Base-by-base conservation (phyloP, 768 basidiomycete species). In the Tephrocybe sp. region DNA sequence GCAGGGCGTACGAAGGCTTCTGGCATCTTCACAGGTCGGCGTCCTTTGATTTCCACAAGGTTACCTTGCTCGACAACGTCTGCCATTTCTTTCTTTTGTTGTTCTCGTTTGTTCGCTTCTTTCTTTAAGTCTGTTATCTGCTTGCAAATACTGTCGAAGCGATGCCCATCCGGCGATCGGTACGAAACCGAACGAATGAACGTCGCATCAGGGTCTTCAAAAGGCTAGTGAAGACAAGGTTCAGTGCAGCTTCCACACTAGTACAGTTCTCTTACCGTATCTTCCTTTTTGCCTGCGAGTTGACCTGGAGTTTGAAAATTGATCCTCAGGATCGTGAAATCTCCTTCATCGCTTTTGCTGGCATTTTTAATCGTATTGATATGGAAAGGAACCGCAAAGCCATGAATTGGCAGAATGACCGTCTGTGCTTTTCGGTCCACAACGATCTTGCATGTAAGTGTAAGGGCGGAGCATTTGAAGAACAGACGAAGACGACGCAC, bases 231-330 rank as follows among this genome's bases (percentile, higher is more conserved):
- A 42, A 25, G 16, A 15, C n/a, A 25, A 24, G 19, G 16, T n/a
- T 5, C 8, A 47, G 4, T 13, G 33, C 11, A 13, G 47, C 4
- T 45, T 16, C n/a, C 16, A 16, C 24, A 40, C 4, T 16, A 23
- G 2, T 4, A 44, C 19, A 27, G 54, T 18, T 2, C 22, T 61
- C 69, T 59, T 53, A 94, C 93, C 53, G 93, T 97, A 56, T 98
- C 97, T 64, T 99, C 97, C 70, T 99, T 98, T 74, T 95, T 97
- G 22, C 97, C 95, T 0, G 93, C 88, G 21, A 97, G 82, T 62
- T 97, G 94, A 42, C 97, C 97, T 10, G 97, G 97, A 0, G 95
- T 97, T 66, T 97, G 94, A 73, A 98, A 97, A 69, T 98, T 98
- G 67, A 99, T 93, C 2, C 97, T 83, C 46, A 99, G 78, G 60